These are phyloP conservation scores for Terfezia boudieri DNA, from an alignment of 495 filamentous ascomycete genomes.

Conservation along the genomic window DNA sequence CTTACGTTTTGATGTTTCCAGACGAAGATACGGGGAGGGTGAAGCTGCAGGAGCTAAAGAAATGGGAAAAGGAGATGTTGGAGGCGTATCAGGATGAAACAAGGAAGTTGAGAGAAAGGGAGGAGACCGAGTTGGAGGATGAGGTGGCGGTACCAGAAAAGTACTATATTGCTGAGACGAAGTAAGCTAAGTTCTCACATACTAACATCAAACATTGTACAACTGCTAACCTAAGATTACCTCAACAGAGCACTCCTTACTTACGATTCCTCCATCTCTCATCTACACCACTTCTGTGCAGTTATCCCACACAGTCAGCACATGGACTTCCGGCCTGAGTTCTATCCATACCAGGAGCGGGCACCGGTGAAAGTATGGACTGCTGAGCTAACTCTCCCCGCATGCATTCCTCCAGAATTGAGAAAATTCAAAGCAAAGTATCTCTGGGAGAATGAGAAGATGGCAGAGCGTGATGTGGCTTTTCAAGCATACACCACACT, in stretches of 20 bases:
- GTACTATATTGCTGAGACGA: no score
- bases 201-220: conserved; percentile 8
- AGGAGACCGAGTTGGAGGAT: conserved; percentile 31
- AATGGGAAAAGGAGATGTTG: conserved; percentile 52
- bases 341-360: conserved; percentile 20
- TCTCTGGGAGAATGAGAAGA: conserved; percentile 48
- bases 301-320: conserved; percentile 35
- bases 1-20: conserved; percentile 41
- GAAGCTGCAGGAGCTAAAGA: conserved; percentile 31
- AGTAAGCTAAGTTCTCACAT: background rate
- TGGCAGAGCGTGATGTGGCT: conserved; percentile 60
- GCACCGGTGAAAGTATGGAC: conserved; percentile 15
- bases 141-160: conserved; percentile 16
- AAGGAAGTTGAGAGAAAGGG: conserved; percentile 27
- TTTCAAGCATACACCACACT: conserved; percentile 60
- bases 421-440: conserved; percentile 30
- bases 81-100: conserved; percentile 47
- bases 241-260: conserved; percentile 44
- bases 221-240: no score
- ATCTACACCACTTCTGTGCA: conserved; percentile 67
- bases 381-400: conserved; percentile 48
- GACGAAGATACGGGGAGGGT: conserved; percentile 19
- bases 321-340: conserved; percentile 29
- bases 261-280: conserved; percentile 43
- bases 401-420: conserved; percentile 39